phyloP scores from a whole-genome alignment of 176 grass and related monocot species.

The Musa beccarii region DNA sequence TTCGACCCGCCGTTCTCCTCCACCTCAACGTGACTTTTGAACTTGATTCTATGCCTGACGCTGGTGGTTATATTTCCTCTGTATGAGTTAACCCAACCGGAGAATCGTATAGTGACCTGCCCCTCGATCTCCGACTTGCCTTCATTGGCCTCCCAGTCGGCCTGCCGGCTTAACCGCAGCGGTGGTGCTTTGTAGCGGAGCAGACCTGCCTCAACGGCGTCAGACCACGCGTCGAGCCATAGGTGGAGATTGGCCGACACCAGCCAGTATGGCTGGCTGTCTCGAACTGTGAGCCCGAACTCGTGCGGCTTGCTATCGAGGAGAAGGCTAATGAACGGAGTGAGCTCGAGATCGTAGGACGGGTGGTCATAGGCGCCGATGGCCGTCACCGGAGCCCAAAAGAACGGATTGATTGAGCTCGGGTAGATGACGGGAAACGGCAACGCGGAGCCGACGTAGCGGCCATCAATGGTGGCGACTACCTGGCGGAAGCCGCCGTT shows the following conservation, averaged over 20 bases:
- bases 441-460: slow-evolving; percentile 44
- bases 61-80: slow-evolving; percentile 32
- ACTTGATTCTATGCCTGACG: slow-evolving; percentile 14
- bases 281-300: slow-evolving; percentile 41
- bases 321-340: slow-evolving; percentile 46
- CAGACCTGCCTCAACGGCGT: slow-evolving; percentile 26
- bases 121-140: slow-evolving; percentile 33
- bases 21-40: slow-evolving; percentile 12
- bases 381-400: slow-evolving; percentile 46
- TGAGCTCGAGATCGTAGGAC: slow-evolving; percentile 51
- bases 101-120: slow-evolving; percentile 27
- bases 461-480: slow-evolving; percentile 25
- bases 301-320: slow-evolving; percentile 39
- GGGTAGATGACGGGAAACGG: slow-evolving; percentile 59
- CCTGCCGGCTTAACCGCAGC: slow-evolving; percentile 9
- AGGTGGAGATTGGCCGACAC: slow-evolving; percentile 53
- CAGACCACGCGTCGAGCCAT: slow-evolving; percentile 46
- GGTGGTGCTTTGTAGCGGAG: slow-evolving; percentile 22
- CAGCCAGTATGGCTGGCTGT: slow-evolving; percentile 41
- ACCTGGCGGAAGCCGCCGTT: slow-evolving; percentile 58
- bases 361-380: slow-evolving; percentile 49
- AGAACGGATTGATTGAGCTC: slow-evolving; percentile 42
- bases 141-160: slow-evolving; percentile 25
- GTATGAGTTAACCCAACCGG: slow-evolving; percentile 49
- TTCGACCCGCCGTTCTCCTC: slow-evolving; percentile 12